Evolutionary conservation across 1,284 basidiomycete genomes (phyloP).

Genomic region (Rhodotorula sp.): DNA sequence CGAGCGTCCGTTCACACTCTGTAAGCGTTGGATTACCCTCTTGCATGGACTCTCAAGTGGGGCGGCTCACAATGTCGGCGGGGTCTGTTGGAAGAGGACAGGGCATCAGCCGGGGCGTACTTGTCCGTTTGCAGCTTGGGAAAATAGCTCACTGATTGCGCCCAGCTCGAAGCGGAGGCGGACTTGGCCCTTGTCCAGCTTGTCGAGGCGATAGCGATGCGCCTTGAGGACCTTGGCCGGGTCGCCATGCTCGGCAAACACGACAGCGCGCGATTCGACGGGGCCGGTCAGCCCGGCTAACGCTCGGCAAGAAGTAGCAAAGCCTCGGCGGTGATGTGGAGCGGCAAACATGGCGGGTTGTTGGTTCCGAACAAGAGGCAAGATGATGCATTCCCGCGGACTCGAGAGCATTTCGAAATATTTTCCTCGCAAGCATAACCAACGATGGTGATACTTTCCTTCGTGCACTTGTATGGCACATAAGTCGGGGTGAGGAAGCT

Average conservation of each 20-base stretch:
- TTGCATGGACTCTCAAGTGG: background rate
- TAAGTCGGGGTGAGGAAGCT: too few species aligned
- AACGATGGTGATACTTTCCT: too few species aligned
- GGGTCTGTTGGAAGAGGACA: constrained; percentile 17
- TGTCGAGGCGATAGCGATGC: constrained; percentile 57
- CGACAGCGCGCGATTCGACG: constrained; percentile 28
- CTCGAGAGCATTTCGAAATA: too few species aligned
- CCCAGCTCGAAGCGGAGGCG: constrained; percentile 70
- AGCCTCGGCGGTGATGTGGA: background rate
- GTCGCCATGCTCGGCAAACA: constrained; percentile 34
- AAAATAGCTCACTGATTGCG: constrained; percentile 58
- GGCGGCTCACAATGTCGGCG: constrained; percentile 29
- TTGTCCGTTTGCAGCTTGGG: background rate
- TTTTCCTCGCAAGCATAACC: too few species aligned
- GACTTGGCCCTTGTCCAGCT: constrained; percentile 55
- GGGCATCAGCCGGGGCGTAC: background rate
- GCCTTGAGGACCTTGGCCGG: constrained; percentile 56
- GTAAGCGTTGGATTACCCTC: background rate
- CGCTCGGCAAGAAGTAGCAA: background rate
- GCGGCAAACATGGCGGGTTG: too few species aligned
- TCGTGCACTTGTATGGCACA: too few species aligned
- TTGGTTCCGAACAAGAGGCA: too few species aligned
- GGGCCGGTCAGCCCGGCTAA: constrained; percentile 20
- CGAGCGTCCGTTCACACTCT: too few species aligned
- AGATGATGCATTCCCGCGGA: too few species aligned